Conservation (phyloP, 306 rosid species). For the Pterocarpus macrocarpus region DNA sequence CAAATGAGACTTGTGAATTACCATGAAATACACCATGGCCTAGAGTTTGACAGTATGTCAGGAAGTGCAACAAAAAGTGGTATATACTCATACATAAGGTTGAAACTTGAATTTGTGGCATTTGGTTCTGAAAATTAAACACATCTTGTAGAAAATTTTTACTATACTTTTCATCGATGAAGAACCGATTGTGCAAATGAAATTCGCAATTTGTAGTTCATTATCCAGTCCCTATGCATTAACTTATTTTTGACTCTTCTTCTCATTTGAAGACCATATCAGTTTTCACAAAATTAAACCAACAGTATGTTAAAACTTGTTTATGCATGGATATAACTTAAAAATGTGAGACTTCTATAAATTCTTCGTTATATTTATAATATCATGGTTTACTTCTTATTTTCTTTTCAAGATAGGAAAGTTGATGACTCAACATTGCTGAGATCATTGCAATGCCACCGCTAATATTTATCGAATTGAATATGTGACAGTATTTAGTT, state of each 20-base stretch:
- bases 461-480: background rate
- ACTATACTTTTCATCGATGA: too few species aligned
- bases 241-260: background rate
- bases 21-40: background rate
- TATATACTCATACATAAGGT: background rate
- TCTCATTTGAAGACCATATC: background rate
- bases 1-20: background rate
- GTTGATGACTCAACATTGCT: background rate
- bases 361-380: background rate
- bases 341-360: background rate
- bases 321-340: background rate
- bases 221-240: background rate
- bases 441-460: conserved; percentile 14
- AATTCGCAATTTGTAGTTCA: background rate
- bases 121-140: too few species aligned
- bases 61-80: background rate
- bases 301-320: background rate
- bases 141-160: background rate
- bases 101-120: background rate
- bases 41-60: background rate
- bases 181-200: too few species aligned
- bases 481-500: background rate
- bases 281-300: background rate
- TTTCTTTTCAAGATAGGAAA: conserved; percentile 7
- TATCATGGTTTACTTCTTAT: conserved; percentile 4